Evolutionary conservation across 345 rosid genomes (phyloP), one percentile per base, ranked within the genome.

Genomic region (Excoecaria agallocha): DNA sequence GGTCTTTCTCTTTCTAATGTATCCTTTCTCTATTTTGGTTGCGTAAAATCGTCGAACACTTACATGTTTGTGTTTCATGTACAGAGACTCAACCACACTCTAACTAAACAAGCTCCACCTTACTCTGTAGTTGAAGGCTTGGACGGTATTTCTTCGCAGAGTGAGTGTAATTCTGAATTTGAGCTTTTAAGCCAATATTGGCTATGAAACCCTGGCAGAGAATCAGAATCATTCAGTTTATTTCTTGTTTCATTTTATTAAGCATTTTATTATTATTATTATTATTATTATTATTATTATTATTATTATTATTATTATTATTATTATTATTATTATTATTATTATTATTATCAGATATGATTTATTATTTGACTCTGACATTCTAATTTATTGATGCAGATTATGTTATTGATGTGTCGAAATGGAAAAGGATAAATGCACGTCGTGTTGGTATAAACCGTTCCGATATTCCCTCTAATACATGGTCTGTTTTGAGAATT

Each of bases 391-490:
- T 46, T 69, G 59, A 35, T 64, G 50, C 41, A 81, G 85, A 68
- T 51, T 30, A 39, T 20, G 71, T 52, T 78, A 79, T 84, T 76
- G 89, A 87, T 70, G 74, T 66, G 67, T 88, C 89, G 0, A 88
- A 86, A 65, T 94, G 94, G 93, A 88, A 80, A 77, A 90, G 79
- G 64, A 66, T 88, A 49, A 79, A 83, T 57, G 86, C 92, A 12
- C 80, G 74, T 70, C 69, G 19, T 24, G 62, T 77, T 70, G 94
- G 97, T 24, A 77, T 92, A 55, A 59, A 57, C 12, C 54, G 75
- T 69, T 76, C 78, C 30, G 82, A 78, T 91, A 85, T 94, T 78
- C 89, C 97, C 0, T 12, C 65, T 2, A 70, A 81, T 4, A 72
- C 97, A 35, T 84, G 85, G 89, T 52, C 39, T 58, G 92, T 92